Percentiles rank a stretch among this genome's conserved stretches.
These are phyloP conservation scores for Wallacemonas sp. DNA, from an alignment of 208 protist genomes.

Conservation along the genomic window DNA sequence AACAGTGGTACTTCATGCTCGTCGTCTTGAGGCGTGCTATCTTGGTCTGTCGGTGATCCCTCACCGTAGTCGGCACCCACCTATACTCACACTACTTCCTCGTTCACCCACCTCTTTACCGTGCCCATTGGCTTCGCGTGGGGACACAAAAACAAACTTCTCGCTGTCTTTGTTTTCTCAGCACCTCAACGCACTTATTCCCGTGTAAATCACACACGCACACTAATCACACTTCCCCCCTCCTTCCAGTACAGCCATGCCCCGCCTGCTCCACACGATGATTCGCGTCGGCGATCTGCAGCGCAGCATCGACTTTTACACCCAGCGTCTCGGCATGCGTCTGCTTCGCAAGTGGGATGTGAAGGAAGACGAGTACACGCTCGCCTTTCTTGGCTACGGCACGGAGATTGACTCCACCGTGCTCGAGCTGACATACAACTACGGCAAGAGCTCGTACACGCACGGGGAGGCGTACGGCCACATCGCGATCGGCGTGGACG, in stretches of 20 bases:
- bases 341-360: constrained; percentile 79
- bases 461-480: constrained; percentile 80
- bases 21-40: no score
- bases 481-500: constrained; percentile 81
- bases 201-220: no score
- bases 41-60: no score
- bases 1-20: no score
- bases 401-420: constrained; percentile 66
- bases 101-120: not conserved
- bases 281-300: constrained; percentile 84
- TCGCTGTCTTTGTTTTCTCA: no score
- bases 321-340: constrained; percentile 69
- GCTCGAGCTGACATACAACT: constrained; percentile 89
- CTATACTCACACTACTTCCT: no score
- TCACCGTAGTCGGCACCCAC: no score
- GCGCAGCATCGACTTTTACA: constrained; percentile 84
- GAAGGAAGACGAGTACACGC: constrained; percentile 74
- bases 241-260: constrained; percentile 11
- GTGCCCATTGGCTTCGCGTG: no score
- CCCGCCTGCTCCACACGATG: constrained; percentile 82
- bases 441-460: constrained; percentile 62
- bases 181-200: no score
- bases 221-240: no score
- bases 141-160: not conserved
- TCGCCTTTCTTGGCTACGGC: constrained; percentile 80